A percentile compares a stretch with the other conserved stretches of the same genome.
Conservation (phyloP, 2,329 filamentous ascomycete genomes). For the Tolypocladium endophyticum region DNA sequence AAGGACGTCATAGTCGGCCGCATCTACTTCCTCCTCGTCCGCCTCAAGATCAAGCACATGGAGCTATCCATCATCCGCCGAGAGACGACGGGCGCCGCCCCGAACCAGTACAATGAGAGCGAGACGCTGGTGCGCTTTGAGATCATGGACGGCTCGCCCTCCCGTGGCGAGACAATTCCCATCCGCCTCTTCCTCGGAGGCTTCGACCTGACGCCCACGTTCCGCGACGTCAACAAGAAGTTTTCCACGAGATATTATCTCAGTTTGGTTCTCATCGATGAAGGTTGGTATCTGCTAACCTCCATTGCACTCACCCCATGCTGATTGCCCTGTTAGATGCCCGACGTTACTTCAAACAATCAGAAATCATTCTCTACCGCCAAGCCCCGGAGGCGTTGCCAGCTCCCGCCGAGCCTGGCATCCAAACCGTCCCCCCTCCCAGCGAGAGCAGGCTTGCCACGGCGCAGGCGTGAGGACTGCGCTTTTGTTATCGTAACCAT, state of each 20-base stretch:
- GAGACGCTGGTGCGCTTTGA: constrained; percentile 96
- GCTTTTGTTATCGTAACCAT: neutral
- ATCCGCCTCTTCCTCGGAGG: constrained; percentile 95
- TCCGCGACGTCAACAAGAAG: constrained; percentile 99
- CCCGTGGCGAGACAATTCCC: constrained; percentile 86
- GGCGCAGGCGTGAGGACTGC: constrained; percentile 14
- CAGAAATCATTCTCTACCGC: constrained; percentile 92
- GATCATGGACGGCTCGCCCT: constrained; percentile 99
- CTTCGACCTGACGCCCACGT: constrained; percentile 94
- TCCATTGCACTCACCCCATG: neutral
- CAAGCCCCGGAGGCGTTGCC: constrained; percentile 53
- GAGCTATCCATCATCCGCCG: constrained; percentile 94
- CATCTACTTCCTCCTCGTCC: constrained; percentile 95
- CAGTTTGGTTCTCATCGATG: constrained; percentile 88
- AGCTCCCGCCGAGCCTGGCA: constrained; percentile 21
- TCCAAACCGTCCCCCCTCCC: constrained; percentile 28
- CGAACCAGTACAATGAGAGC: constrained; percentile 99
- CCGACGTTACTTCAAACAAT: constrained; percentile 97
- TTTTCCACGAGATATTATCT: constrained; percentile 98
- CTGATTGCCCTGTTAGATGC: constrained; percentile 53
- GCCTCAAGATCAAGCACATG: constrained; percentile 99
- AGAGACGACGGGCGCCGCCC: constrained; percentile 91
- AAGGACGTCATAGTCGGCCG: constrained; percentile 98
- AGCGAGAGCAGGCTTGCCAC: constrained; percentile 35
- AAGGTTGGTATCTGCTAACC: constrained; percentile 46